Evolutionary conservation across 2,329 filamentous ascomycete species (phyloP), one percentile per base, ranked within the genome.

Genomic region (Ceratocystis colombiana): DNA sequence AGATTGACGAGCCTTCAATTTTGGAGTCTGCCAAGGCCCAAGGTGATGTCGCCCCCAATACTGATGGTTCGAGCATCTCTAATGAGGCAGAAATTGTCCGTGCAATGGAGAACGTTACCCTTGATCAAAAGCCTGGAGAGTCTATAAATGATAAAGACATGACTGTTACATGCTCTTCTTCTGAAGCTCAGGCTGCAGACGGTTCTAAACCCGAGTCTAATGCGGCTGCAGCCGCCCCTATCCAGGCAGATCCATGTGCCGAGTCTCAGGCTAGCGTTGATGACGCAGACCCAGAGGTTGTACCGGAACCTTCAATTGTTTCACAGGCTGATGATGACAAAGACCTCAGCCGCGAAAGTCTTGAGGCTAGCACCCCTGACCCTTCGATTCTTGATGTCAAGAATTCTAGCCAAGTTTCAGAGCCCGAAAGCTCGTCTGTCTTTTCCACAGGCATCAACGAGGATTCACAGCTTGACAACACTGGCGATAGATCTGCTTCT

Each of bases 221-320:
- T 37, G 37, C 37, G 12, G 12, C n/a, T 33, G 7, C 12, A 22
- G n/a, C 2, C n/a, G 12, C 25, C 25, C n/a, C 53, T 33, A 17
- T 17, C 17, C 28, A 50, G 17, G 20, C 44, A 63, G 6, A 2
- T 6, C 4, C 41, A 8, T 15, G 48, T 15, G 17, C 45, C 22
- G 28, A 48, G 28, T n/a, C 6, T 10, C 45, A 66, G 10, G 20
- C 41, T 37, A 17, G 25, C 41, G 17, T 25, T 17, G 28, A 48
- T 44, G 59, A 61, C 10, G 44, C 30, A 20, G 66, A 68, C 15
- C 15, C 64, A 10, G 67, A 68, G 30, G 50, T 64, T 64, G 67
- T 68, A n/a, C 64, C 67, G 15, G 67, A 68, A n/a, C 64, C 64
- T 22, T 68, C 67, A 20, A 68, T 68, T 66, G 67, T 68, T 8